These are phyloP conservation scores for Cryptosporidium muris DNA, from an alignment of 169 alveolate species.

Conservation along the genomic window DNA sequence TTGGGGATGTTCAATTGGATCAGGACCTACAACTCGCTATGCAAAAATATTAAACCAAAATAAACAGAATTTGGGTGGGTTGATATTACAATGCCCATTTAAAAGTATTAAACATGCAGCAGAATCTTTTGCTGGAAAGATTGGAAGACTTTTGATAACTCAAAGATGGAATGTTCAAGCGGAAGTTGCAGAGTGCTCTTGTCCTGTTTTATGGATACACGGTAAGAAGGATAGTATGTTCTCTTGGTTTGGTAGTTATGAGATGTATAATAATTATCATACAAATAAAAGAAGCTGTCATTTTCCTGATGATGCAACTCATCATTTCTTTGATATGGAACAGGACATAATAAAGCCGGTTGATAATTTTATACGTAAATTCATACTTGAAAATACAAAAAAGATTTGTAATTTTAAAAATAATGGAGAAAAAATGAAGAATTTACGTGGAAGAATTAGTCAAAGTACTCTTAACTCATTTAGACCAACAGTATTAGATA, in stretches of 20 bases:
- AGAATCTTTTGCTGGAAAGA: slow-evolving; percentile 72
- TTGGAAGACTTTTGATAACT: slow-evolving; percentile 72
- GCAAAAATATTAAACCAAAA: slow-evolving; percentile 66
- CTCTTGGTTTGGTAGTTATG: slow-evolving; percentile 71
- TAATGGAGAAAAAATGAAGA: slow-evolving; percentile 31
- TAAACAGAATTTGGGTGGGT: slow-evolving; percentile 69
- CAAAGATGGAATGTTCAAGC: slow-evolving; percentile 75
- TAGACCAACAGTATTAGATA: slow-evolving; percentile 67
- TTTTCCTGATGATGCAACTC: slow-evolving; percentile 76
- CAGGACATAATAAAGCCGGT: slow-evolving; percentile 72
- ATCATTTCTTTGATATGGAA: slow-evolving; percentile 71
- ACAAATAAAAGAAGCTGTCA: slow-evolving; percentile 71
- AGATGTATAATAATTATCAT: slow-evolving; percentile 70
- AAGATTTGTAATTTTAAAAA: slow-evolving; percentile 4
- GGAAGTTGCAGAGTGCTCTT: slow-evolving; percentile 72
- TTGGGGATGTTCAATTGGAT: slow-evolving; percentile 79
- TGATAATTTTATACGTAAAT: slow-evolving; percentile 55
- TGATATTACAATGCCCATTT: slow-evolving; percentile 77
- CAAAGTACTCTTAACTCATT: slow-evolving; percentile 25
- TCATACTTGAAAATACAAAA: slow-evolving; percentile 34
- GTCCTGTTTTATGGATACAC: slow-evolving; percentile 78
- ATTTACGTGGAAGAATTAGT: slow-evolving; percentile 1
- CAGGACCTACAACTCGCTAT: slow-evolving; percentile 79
- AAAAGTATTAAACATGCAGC: slow-evolving; percentile 78
- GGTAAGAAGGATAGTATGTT: slow-evolving; percentile 73